These are phyloP conservation scores for Dactylellina haptotyla DNA, from an alignment of 2,329 filamentous ascomycete genomes.

Conservation along the genomic window DNA sequence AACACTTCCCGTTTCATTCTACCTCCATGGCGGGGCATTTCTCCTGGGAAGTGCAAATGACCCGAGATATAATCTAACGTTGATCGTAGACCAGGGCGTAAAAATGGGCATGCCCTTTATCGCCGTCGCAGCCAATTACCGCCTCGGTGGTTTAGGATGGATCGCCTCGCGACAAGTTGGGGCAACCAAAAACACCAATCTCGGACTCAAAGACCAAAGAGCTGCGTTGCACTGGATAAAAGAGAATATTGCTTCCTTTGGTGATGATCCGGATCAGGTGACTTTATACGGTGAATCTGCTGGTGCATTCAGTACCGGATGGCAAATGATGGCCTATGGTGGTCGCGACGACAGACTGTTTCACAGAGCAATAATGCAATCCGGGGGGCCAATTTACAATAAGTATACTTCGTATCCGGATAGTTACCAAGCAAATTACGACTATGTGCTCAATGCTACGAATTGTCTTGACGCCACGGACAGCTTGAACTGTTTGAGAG, in stretches of 20 bases:
- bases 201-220: slow-evolving; percentile 73
- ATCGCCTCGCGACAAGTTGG: slow-evolving; percentile 64
- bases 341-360: slow-evolving; percentile 69
- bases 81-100: slow-evolving; percentile 68
- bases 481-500: slow-evolving; percentile 74
- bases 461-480: slow-evolving; percentile 69
- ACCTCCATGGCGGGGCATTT: slow-evolving; percentile 65
- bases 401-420: slow-evolving; percentile 69
- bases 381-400: slow-evolving; percentile 64
- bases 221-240: slow-evolving; percentile 70
- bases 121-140: slow-evolving; percentile 68
- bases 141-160: slow-evolving; percentile 67
- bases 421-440: slow-evolving; percentile 71
- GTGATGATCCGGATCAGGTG: slow-evolving; percentile 69
- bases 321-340: slow-evolving; percentile 67
- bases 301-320: slow-evolving; percentile 65
- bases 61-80: slow-evolving; percentile 72
- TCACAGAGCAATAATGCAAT: slow-evolving; percentile 66
- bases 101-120: slow-evolving; percentile 67
- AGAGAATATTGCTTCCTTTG: slow-evolving; percentile 70
- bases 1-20: slow-evolving; percentile 59
- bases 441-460: slow-evolving; percentile 69
- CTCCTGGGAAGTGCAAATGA: slow-evolving; percentile 66
- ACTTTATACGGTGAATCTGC: slow-evolving; percentile 74
- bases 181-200: slow-evolving; percentile 66